These are phyloP conservation scores for Ascochyta rabiei DNA, from an alignment of 2,329 filamentous ascomycete genomes.

Conservation along the genomic window DNA sequence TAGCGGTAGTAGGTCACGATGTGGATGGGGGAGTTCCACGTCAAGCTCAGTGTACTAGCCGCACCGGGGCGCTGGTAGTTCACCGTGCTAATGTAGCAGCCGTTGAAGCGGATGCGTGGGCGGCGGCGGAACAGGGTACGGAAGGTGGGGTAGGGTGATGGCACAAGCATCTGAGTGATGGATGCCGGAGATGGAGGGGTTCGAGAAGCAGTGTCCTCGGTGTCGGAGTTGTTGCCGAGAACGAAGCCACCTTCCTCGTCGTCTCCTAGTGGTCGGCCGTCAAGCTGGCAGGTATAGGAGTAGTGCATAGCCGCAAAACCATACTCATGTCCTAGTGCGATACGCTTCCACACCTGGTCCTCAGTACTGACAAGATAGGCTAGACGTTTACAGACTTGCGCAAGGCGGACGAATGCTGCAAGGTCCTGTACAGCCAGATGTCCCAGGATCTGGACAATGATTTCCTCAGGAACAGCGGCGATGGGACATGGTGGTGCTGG, in stretches of 20 bases:
- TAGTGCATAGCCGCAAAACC: conserved; percentile 88
- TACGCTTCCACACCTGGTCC: conserved; percentile 81
- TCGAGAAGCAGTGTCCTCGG: conserved; percentile 11
- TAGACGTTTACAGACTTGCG: conserved; percentile 83
- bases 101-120: conserved; percentile 90
- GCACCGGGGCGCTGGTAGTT: conserved; percentile 90
- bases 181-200: conserved; percentile 20
- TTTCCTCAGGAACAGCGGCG: conserved; percentile 77
- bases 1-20: conserved; percentile 99
- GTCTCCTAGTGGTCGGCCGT: conserved; percentile 54
- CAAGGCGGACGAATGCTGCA: conserved; percentile 74
- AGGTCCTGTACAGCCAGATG: conserved; percentile 77
- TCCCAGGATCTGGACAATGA: conserved; percentile 78
- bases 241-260: conserved; percentile 42
- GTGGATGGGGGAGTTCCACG: conserved; percentile 82
- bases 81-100: conserved; percentile 94
- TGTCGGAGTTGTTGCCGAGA: conserved; percentile 32
- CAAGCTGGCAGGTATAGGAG: conserved; percentile 68
- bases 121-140: conserved; percentile 78
- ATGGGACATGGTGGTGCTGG: conserved; percentile 81
- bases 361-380: conserved; percentile 86
- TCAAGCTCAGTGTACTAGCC: conserved; percentile 69
- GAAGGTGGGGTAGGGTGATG: conserved; percentile 49
- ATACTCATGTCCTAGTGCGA: conserved; percentile 72
- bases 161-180: conserved; percentile 44